These are phyloP conservation scores for Chiua sp. DNA, from an alignment of 1,284 basidiomycete species.

Conservation along the genomic window DNA sequence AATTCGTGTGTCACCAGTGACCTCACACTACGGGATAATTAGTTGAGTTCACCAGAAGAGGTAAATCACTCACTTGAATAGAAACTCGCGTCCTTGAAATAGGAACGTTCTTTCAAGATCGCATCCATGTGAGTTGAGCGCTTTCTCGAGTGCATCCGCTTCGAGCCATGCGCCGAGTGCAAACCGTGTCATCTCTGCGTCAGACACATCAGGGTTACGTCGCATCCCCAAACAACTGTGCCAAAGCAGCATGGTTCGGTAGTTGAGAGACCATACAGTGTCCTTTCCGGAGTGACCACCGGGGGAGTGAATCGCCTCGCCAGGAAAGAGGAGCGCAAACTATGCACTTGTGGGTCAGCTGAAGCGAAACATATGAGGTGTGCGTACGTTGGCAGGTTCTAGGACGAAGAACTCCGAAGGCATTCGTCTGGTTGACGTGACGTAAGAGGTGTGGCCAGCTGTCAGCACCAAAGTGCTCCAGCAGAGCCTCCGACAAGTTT, in stretches of 20 bases:
- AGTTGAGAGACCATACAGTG: slow-evolving; percentile 74
- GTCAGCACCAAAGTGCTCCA: slow-evolving; percentile 71
- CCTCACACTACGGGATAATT: slow-evolving; percentile 52
- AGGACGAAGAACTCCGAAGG: slow-evolving; percentile 60
- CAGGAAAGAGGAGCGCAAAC: slow-evolving; percentile 74
- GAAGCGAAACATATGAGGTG: slow-evolving; percentile 4
- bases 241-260: slow-evolving; percentile 73
- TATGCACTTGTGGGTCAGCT: slow-evolving; percentile 32
- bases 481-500: slow-evolving; percentile 72
- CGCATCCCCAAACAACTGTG: slow-evolving; percentile 70
- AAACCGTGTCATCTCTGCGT: slow-evolving; percentile 62
- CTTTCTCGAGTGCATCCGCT: slow-evolving; percentile 66
- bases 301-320: slow-evolving; percentile 55
- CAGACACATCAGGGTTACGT: slow-evolving; percentile 43
- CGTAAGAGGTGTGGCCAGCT: slow-evolving; percentile 67
- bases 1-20: slow-evolving; percentile 76
- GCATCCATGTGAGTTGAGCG: slow-evolving; percentile 68
- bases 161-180: slow-evolving; percentile 74
- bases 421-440: slow-evolving; percentile 48
- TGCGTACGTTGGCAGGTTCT: slow-evolving; percentile 69
- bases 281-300: slow-evolving; percentile 53
- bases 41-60: slow-evolving; percentile 1
- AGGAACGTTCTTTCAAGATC: slow-evolving; percentile 67
- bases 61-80: slow-evolving; percentile 69
- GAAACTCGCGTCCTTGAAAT: slow-evolving; percentile 71